Conservation (phyloP, 371 early-diverging fungal genomes). For the Mucor irregularis region DNA sequence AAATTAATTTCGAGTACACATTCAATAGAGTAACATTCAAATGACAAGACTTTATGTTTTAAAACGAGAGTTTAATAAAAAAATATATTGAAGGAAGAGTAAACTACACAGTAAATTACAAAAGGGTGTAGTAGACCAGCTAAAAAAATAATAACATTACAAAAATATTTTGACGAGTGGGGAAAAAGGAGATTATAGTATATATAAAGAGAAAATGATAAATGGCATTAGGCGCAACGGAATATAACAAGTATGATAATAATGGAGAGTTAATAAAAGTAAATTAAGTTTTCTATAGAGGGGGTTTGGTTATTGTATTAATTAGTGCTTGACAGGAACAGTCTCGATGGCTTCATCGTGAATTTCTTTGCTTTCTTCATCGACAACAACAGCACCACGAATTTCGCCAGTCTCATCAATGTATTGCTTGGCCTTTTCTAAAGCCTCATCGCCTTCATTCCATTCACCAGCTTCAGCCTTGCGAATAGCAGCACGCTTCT, state of each 20-base stretch:
- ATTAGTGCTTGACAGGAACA: slow-evolving; percentile 4
- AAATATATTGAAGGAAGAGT: not conserved
- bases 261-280: not conserved
- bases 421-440: slow-evolving; percentile 27
- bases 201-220: not conserved
- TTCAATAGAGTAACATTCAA: too few relatives aligned
- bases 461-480: slow-evolving; percentile 38
- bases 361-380: slow-evolving; percentile 4
- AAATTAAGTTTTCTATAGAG: slow-evolving; percentile 3
- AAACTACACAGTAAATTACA: slow-evolving; percentile 13
- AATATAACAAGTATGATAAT: slow-evolving; percentile 1
- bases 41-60: too few relatives aligned
- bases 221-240: slow-evolving; percentile 1
- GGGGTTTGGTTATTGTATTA: not conserved
- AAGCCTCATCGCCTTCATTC: slow-evolving; percentile 28
- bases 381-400: not conserved
- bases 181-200: too few relatives aligned
- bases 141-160: not conserved
- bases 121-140: too few relatives aligned
- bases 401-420: slow-evolving; percentile 30
- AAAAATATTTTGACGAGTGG: slow-evolving; percentile 8
- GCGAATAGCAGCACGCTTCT: slow-evolving; percentile 28
- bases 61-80: not conserved
- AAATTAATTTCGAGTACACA: too few relatives aligned
- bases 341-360: slow-evolving; percentile 8